phyloP scores from a whole-genome alignment of 2,329 filamentous ascomycete genomes.

The Didymellaceae sp. region DNA sequence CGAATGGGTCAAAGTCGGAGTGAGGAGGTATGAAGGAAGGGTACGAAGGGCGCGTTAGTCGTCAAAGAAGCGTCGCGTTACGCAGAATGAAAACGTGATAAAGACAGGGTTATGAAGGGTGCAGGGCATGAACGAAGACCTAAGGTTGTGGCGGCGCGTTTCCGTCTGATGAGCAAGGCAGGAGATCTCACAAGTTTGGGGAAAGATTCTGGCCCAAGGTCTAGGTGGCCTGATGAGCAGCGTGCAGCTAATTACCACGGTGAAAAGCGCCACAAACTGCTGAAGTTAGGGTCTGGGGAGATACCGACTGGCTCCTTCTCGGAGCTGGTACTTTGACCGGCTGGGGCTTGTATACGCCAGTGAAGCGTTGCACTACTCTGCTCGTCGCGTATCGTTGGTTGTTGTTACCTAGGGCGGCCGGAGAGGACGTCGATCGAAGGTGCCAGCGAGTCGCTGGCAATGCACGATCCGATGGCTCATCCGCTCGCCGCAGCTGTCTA shows the following conservation, averaged over 20 bases:
- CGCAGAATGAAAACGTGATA: slow-evolving; percentile 1
- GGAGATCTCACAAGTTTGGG: neutral
- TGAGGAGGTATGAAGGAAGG: neutral
- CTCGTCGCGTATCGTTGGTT: slow-evolving; percentile 30
- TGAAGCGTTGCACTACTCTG: slow-evolving; percentile 28
- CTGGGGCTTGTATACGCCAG: slow-evolving; percentile 19
- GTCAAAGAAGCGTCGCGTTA: slow-evolving; percentile 22
- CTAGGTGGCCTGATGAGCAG: slow-evolving; percentile 1
- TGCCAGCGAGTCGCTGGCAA: slow-evolving; percentile 26
- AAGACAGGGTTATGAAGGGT: neutral
- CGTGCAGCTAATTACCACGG: slow-evolving; percentile 26
- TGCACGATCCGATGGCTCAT: slow-evolving; percentile 25
- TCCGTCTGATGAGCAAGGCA: neutral
- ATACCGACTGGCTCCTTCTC: slow-evolving; percentile 33
- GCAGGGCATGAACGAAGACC: neutral
- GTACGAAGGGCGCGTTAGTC: slow-evolving; percentile 10
- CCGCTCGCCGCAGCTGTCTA: slow-evolving; percentile 33
- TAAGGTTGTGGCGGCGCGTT: neutral
- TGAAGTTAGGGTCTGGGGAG: slow-evolving; percentile 28
- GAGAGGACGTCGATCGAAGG: slow-evolving; percentile 30
- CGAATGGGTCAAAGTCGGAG: neutral
- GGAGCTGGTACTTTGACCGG: slow-evolving; percentile 28
- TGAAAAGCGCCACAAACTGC: slow-evolving; percentile 36
- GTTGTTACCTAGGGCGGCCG: slow-evolving; percentile 34
- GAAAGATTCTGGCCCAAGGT: neutral